Evolutionary conservation across 768 basidiomycete genomes (phyloP), one percentile per base, ranked within the genome.

Genomic region (Boletus subparvulus): DNA sequence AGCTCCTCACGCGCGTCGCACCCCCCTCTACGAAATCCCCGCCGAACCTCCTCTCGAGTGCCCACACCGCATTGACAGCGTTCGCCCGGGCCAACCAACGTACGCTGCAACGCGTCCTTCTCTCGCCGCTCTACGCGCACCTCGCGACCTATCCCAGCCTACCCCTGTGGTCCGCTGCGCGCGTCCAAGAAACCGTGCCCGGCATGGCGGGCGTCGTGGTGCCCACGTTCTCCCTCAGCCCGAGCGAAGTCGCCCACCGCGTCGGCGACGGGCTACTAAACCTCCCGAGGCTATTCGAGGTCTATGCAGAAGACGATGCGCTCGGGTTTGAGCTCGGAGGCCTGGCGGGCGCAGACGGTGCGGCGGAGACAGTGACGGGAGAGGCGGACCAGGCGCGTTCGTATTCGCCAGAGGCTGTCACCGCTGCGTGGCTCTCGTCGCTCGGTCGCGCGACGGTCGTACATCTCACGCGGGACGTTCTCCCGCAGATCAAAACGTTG

Each of bases 191-290:
- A 0, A 54, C 54, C 4, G 53, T 60, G 0, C 56, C 63, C 0
- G 74, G 72, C 8, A 72, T 78, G 21, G 76, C 77, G 21, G 78
- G 75, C 14, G 68, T 78, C 26, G 72, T 77, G 66, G 83, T 98
- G 7, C 97, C 97, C 3, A 91, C 84, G 7, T 99, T 99, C 75
- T 97, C 94, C 1, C 79, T 98, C 13, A 92, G 91, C 11, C 95
- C 94, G 1, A 96, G 87, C 52, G 91, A 93, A 52, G 85, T 83
- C 5, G 87, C 97, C 58, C 90, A 94, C 57, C 85, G 86, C 55
- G 87, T 98, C 33, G 90, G 92, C 3, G 97, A 98, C 67, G 94
- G 94, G n/a, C 75, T 99, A 35, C 78, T 98, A 33, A 97, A 96
- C 74, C 83, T 99, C 3, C 93, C 96, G 3, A 76, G 94, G 54